A percentile compares a stretch with the other conserved stretches of the same genome.
Conservation (phyloP, 805 yeast genomes). For the Monosporozyma solicola region DNA sequence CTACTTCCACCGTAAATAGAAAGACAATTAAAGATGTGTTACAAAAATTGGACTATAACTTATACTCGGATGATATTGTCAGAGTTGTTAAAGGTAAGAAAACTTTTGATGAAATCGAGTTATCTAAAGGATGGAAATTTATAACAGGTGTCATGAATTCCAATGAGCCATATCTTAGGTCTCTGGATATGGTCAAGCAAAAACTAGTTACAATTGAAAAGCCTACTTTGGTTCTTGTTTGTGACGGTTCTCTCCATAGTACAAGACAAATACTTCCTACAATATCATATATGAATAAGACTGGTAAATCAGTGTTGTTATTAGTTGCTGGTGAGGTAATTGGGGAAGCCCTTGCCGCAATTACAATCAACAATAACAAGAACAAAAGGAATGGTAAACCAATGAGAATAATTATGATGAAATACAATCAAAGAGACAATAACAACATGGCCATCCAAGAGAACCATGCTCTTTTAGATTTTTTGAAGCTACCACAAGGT, state of each 20-base stretch:
- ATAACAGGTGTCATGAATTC: slow-evolving; percentile 20
- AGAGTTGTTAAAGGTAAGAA: slow-evolving; percentile 23
- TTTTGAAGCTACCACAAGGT: slow-evolving; percentile 23
- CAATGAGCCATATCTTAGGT: slow-evolving; percentile 25
- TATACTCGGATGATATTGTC: slow-evolving; percentile 23
- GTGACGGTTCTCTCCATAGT: slow-evolving; percentile 24
- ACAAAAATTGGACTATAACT: slow-evolving; percentile 18
- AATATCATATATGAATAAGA: slow-evolving; percentile 18
- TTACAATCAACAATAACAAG: slow-evolving; percentile 26
- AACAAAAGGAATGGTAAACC: slow-evolving; percentile 16
- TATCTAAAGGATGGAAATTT: slow-evolving; percentile 28
- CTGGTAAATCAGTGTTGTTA: slow-evolving; percentile 17
- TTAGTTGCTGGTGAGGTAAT: slow-evolving; percentile 21
- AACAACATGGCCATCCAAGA: slow-evolving; percentile 15
- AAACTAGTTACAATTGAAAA: slow-evolving; percentile 19
- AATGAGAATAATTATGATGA: slow-evolving; percentile 15
- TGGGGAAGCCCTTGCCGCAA: slow-evolving; percentile 25
- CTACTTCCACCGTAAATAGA: slow-evolving; percentile 10
- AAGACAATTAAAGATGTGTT: slow-evolving; percentile 14
- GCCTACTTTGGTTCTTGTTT: slow-evolving; percentile 18
- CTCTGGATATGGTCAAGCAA: slow-evolving; percentile 17
- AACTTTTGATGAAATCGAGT: slow-evolving; percentile 20
- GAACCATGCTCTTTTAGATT: slow-evolving; percentile 18
- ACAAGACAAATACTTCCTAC: slow-evolving; percentile 22
- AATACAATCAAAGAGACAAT: slow-evolving; percentile 15